These are phyloP conservation scores for Parmelia sp. DNA, from an alignment of 495 filamentous ascomycete species.

Conservation along the genomic window DNA sequence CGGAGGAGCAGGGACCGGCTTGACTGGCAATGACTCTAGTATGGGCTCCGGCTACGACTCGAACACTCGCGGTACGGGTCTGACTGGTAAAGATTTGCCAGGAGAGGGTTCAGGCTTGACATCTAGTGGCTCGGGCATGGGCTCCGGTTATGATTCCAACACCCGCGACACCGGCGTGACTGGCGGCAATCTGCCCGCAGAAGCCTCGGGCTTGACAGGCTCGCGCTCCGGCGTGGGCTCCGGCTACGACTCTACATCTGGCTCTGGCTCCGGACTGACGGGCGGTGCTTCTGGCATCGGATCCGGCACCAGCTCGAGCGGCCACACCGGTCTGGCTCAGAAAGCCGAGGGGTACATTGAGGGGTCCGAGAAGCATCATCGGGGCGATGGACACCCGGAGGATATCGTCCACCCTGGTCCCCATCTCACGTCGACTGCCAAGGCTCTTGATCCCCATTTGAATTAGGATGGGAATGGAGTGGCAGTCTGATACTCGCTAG, in stretches of 20 bases:
- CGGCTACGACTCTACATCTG: no score
- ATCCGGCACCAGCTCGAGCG: constrained; percentile 24
- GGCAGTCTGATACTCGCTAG: not conserved
- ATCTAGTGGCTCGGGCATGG: not conserved
- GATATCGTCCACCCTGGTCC: constrained; percentile 27
- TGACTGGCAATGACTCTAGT: constrained; percentile 15
- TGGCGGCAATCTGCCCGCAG: not conserved
- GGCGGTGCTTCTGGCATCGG: no score
- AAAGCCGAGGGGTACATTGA: constrained; percentile 45
- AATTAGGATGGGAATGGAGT: constrained; percentile 21
- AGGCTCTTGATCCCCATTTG: constrained; percentile 26
- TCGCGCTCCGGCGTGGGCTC: not conserved
- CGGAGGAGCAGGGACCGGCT: constrained; percentile 12
- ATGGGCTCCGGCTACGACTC: constrained; percentile 19
- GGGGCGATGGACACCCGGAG: constrained; percentile 18
- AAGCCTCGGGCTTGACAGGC: constrained; percentile 9
- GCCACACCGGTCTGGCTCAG: constrained; percentile 28
- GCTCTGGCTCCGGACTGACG: no score
- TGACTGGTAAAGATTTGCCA: not conserved
- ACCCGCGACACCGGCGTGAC: constrained; percentile 13
- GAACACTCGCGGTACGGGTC: not conserved
- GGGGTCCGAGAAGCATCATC: constrained; percentile 39
- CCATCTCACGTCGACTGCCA: constrained; percentile 26
- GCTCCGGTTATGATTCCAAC: constrained; percentile 1
- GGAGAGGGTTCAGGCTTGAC: constrained; percentile 25